Base-by-base conservation (phyloP, 768 basidiomycete species). In the Trametes villosa region DNA sequence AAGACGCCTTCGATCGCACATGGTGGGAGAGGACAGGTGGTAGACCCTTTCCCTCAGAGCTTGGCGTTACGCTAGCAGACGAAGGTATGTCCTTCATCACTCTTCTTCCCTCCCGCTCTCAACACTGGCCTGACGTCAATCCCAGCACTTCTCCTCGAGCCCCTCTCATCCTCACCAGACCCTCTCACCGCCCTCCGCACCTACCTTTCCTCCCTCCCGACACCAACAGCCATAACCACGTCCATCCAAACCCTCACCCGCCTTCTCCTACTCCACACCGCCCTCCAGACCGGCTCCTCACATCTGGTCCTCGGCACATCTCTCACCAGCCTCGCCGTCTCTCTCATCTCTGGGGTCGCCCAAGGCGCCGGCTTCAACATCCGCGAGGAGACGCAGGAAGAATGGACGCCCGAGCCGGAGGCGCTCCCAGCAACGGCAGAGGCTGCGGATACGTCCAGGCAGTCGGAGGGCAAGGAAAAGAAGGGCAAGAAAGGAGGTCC, bases 251-350 rank as follows among this genome's bases (percentile, higher is more conserved):
- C 76, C 18, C 76, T 94, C 15, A 79, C 79, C 53, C 84, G 91
- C 20, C 74, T 92, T n/a, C 77, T 94, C 13, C 77, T 93, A 26
- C 75, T 92, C 18, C 79, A 90, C 65, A 86, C 88, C 0, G 86
- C 92, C 5, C 73, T 75, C 26, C 77, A 80, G 1, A 81, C 77
- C 4, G 70, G 72, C 4, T 86, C 86, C n/a, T 92, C 92, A 0
- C 91, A 94, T 70, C 77, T 94, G 17, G 77, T 93, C 15, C 80
- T 93, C 13, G 92, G 92, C 62, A 88, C 91, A 15, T 87, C 86
- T 2, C 75, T 92, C n/a, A 93, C 92, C 1, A 85, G 87, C 0
- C 77, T 94, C 0, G 91, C 92, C 0, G 81, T 93, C 31, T 83
- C 84, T 22, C 74, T 93, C 22, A 88, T 93, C 58, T 86, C 89